Conservation (phyloP, 2,329 filamentous ascomycete genomes). For the Delphinella strobiligena region DNA sequence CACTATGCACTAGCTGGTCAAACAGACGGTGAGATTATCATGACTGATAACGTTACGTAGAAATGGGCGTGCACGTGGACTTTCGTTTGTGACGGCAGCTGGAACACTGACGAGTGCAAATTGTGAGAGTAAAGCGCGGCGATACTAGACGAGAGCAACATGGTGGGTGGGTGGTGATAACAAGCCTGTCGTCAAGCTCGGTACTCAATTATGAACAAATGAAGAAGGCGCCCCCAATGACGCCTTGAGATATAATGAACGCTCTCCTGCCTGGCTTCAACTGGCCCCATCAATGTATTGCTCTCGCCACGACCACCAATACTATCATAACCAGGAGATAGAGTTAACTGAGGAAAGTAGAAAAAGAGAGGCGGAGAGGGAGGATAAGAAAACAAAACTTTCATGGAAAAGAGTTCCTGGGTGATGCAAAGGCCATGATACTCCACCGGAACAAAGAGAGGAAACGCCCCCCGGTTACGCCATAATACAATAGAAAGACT, state of each 20-base stretch:
- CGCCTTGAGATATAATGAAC: neutral
- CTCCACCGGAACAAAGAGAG: constrained; percentile 1
- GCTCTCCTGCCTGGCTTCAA: neutral
- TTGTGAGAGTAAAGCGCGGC: too few species aligned
- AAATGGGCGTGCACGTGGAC: too few species aligned
- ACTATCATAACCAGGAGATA: neutral
- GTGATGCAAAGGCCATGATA: constrained; percentile 2
- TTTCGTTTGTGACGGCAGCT: too few species aligned
- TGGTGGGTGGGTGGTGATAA: too few species aligned
- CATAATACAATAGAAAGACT: constrained; percentile 7
- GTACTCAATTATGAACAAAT: neutral
- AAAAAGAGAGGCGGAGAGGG: constrained; percentile 2
- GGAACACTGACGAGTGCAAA: too few species aligned
- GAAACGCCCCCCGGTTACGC: constrained; percentile 4
- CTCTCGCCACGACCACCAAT: too few species aligned
- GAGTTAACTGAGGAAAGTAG: constrained; percentile 1
- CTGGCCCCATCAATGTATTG: neutral
- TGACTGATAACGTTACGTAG: too few species aligned
- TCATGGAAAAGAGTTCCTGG: constrained; percentile 5
- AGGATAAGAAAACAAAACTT: constrained; percentile 3
- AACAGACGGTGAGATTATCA: too few species aligned
- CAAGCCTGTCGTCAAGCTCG: neutral
- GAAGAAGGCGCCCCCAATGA: neutral
- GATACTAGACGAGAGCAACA: too few species aligned
- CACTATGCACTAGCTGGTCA: too few species aligned